These are phyloP conservation scores for Schwanniomyces polymorphus DNA, from an alignment of 805 yeast genomes.

Conservation along the genomic window DNA sequence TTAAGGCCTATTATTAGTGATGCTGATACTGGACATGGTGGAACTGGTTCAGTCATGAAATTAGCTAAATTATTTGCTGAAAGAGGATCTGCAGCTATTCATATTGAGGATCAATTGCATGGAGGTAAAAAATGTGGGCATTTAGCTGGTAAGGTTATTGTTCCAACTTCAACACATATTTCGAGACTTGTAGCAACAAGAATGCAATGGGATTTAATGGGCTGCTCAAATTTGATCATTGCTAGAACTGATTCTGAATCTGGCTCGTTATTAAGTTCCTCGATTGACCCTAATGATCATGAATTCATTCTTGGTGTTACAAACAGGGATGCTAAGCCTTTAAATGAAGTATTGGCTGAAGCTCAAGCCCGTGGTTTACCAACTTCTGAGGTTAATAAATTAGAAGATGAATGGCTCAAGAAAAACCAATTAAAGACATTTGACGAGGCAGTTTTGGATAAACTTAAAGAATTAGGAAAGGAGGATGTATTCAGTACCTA, in stretches of 20 bases:
- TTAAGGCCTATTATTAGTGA: constrained; percentile 5
- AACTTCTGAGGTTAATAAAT: not conserved
- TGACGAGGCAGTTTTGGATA: constrained; percentile 3
- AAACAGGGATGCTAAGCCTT: not conserved
- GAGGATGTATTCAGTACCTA: constrained; percentile 26
- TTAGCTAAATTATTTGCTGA: constrained; percentile 5
- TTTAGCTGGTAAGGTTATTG: constrained; percentile 3
- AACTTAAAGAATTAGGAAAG: constrained; percentile 12
- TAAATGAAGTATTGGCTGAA: not conserved
- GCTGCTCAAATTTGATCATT: constrained; percentile 3
- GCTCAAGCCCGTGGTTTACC: not conserved
- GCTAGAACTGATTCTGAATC: constrained; percentile 5
- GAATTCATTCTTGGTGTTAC: constrained; percentile 3
- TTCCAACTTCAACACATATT: constrained; percentile 4
- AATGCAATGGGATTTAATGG: constrained; percentile 5
- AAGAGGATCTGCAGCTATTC: constrained; percentile 5
- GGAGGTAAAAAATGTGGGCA: constrained; percentile 4
- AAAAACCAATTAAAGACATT: not conserved
- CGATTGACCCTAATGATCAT: constrained; percentile 4
- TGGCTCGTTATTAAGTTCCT: constrained; percentile 2
- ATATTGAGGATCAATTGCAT: constrained; percentile 3
- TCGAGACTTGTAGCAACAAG: constrained; percentile 4
- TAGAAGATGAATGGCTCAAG: constrained; percentile 1
- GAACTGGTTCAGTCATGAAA: constrained; percentile 4
- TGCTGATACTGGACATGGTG: constrained; percentile 7